A percentile compares a stretch with the other conserved stretches of the same genome.
phyloP scores from a whole-genome alignment of 176 grass and related monocot species.

The Raddia distichophylla region DNA sequence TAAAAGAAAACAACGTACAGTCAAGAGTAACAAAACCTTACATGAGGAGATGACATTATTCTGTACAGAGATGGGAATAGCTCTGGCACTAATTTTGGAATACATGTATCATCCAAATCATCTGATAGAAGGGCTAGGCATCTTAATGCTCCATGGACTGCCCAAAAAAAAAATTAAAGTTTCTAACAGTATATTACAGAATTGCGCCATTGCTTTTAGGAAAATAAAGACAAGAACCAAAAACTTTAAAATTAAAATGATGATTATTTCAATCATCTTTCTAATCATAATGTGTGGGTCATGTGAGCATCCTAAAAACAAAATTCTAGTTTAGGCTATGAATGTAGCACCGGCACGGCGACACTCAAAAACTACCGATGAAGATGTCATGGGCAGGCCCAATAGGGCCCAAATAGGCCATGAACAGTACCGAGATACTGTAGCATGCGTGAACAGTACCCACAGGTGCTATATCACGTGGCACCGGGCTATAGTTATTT shows the following conservation, averaged over 20 bases:
- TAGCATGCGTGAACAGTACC: too few species aligned
- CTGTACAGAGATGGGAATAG: slow-evolving; percentile 79
- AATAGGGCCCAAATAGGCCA: too few species aligned
- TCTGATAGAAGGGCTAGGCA: slow-evolving; percentile 87
- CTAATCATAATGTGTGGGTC: neutral
- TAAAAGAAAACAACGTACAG: neutral
- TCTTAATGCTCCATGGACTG: slow-evolving; percentile 94
- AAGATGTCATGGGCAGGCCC: too few species aligned
- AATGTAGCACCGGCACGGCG: neutral
- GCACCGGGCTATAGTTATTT: too few species aligned
- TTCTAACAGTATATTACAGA: neutral
- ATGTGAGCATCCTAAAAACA: slow-evolving; percentile 30
- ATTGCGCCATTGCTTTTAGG: neutral
- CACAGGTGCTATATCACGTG: too few species aligned
- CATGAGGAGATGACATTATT: slow-evolving; percentile 84
- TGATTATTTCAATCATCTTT: slow-evolving; percentile 1
- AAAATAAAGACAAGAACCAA: neutral
- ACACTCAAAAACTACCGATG: neutral
- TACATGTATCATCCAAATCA: slow-evolving; percentile 90
- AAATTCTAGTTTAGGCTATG: neutral
- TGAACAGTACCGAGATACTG: too few species aligned
- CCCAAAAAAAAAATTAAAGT: slow-evolving; percentile 32
- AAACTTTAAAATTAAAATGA: slow-evolving; percentile 20
- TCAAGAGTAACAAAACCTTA: slow-evolving; percentile 45
- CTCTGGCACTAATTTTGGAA: slow-evolving; percentile 85